A percentile compares a stretch with the other conserved stretches of the same genome.
phyloP scores from a whole-genome alignment of 306 rosid genomes.

The Malus sylvestris region DNA sequence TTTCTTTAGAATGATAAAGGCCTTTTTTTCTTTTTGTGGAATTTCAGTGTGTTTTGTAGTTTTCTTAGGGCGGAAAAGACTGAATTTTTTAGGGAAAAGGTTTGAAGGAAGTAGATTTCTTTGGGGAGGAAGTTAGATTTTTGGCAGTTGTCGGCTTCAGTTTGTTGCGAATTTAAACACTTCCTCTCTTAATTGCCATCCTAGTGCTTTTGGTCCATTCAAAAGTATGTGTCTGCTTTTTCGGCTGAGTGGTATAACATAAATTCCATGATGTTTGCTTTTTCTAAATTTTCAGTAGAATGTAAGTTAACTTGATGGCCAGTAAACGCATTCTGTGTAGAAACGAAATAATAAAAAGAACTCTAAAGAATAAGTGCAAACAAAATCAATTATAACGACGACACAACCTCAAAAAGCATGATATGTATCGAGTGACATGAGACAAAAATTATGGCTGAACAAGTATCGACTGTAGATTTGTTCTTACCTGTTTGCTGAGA shows the following conservation, averaged over 20 bases:
- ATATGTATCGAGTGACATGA: too few relatives aligned
- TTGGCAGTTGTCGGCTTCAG: background rate
- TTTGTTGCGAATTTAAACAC: background rate
- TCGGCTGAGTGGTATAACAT: background rate
- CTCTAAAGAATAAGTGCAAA: too few relatives aligned
- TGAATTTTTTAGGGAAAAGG: too few relatives aligned
- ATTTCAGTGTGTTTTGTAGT: background rate
- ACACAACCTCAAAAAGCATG: too few relatives aligned
- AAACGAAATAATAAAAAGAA: too few relatives aligned
- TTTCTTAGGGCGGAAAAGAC: background rate
- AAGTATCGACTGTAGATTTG: background rate
- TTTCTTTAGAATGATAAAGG: background rate
- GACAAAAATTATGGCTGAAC: too few relatives aligned
- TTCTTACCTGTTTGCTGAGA: background rate
- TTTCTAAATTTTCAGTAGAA: too few relatives aligned
- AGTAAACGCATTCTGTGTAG: too few relatives aligned
- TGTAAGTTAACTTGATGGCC: too few relatives aligned
- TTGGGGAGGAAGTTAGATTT: background rate
- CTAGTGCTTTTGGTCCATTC: background rate
- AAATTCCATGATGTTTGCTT: background rate
- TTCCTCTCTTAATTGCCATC: background rate
- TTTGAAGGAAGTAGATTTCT: background rate
- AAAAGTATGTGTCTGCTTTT: background rate
- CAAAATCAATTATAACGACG: too few relatives aligned
- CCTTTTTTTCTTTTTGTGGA: background rate